Base-by-base conservation (phyloP, 2,329 filamentous ascomycete genomes). In the Phaeosphaeria sp. region DNA sequence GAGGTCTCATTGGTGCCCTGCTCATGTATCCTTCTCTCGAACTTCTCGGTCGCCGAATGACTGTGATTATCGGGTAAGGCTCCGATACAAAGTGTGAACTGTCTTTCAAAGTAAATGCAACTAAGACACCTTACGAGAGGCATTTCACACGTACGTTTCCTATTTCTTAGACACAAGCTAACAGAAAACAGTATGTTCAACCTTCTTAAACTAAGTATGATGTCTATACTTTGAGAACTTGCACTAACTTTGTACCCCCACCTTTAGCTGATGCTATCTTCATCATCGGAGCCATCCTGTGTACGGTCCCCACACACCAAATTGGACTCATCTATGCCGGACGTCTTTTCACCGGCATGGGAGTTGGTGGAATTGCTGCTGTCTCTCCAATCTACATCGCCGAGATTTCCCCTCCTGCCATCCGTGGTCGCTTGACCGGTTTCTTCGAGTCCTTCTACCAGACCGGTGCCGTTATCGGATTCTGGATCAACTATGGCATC, bases 361-460 rank as follows among this genome's bases (percentile, higher is more conserved):
- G 72, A 44, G 71, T 77, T 44, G 75, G 75, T 39, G 76, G 75
- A 36, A 73, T 77, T 44, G 74, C 76, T 18, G 74, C 75, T n/a
- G 74, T 76, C 2, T 69, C 68, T 21, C 72, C 72, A 2, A 76
- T 76, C 27, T 77, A 75, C 57, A 76, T 78, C 47, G 69, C 74
- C n/a, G 75, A 78, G 51, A 76, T 73, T 18, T 69, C 86, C 0
- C 87, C 87, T 4, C 86, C 87, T 0, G 85, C 87, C 6, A 83
- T 90, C 46, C 83, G 88, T 62, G 87, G 88, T 18, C 82, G 86
- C 6, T 79, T 90, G 0, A 86, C 89, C 20, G 87, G 87, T 49
- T 83, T 89, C 53, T 90, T 88, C 74, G 87, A 90, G 69, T 78
- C 89, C 1, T 85, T 86, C 45, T 89, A 86, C 78, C 87, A 89